A percentile compares a stretch with the other conserved stretches of the same genome.
Conservation (phyloP, 73 alveolate genomes). For the Symbiodinium natans region DNA sequence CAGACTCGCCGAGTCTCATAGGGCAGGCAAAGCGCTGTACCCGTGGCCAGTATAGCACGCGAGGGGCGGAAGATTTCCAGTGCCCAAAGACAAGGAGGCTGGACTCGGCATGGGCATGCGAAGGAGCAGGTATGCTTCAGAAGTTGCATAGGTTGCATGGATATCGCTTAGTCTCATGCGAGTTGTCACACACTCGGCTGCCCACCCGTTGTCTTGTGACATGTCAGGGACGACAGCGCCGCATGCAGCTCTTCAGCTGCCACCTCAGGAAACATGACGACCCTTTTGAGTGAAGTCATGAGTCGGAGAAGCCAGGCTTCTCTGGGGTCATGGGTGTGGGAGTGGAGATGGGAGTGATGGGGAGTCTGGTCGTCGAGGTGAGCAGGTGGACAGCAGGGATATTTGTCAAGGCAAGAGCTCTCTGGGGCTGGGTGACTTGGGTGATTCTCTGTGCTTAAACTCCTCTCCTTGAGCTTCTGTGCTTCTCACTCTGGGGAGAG, state of each 20-base stretch:
- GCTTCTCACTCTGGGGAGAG: constrained; percentile 21
- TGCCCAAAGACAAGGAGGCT: constrained; percentile 47
- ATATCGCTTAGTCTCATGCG: no score
- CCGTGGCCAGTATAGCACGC: no score
- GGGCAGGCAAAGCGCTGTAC: neutral
- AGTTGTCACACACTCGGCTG: no score
- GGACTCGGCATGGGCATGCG: neutral
- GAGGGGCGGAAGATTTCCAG: constrained; percentile 70
- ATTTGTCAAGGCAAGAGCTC: constrained; percentile 77
- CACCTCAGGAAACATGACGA: neutral
- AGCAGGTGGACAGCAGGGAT: constrained; percentile 79
- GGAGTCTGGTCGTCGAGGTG: neutral
- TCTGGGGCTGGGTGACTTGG: no score
- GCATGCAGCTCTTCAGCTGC: constrained; percentile 52
- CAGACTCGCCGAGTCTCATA: neutral
- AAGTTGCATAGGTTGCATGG: neutral
- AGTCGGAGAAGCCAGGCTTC: no score
- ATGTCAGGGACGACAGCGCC: constrained; percentile 36
- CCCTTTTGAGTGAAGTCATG: neutral
- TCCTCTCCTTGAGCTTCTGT: neutral
- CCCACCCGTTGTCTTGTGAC: no score
- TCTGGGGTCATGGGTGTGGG: no score
- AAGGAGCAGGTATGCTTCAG: neutral
- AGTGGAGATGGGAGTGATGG: no score
- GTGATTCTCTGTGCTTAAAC: neutral